These are phyloP conservation scores for Gaeumannomyces tritici DNA, from an alignment of 2,329 filamentous ascomycete genomes.

Conservation along the genomic window DNA sequence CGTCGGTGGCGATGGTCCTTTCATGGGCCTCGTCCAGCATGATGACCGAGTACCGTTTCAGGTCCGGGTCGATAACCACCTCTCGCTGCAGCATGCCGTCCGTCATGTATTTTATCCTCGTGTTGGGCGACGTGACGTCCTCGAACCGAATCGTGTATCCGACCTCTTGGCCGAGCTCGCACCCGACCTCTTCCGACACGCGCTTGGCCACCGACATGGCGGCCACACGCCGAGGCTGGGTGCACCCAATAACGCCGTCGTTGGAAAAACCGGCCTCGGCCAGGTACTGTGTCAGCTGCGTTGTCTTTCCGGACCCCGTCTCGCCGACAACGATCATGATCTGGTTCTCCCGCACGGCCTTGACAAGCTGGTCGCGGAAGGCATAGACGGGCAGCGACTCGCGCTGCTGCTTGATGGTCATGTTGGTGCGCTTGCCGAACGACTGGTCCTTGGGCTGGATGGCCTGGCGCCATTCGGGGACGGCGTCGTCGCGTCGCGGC, in stretches of 20 bases:
- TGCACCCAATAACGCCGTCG: constrained; percentile 85
- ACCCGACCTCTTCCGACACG: constrained; percentile 92
- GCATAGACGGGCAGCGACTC: constrained; percentile 82
- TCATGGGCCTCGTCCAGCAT: constrained; percentile 99
- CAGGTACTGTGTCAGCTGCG: constrained; percentile 89
- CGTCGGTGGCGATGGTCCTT: constrained; percentile 89
- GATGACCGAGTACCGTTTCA: constrained; percentile 87
- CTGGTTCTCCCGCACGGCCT: constrained; percentile 81
- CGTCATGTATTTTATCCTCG: constrained; percentile 99
- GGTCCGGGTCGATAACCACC: constrained; percentile 81
- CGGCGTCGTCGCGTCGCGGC: constrained; percentile 51
- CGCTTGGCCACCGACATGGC: constrained; percentile 97
- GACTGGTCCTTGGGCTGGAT: constrained; percentile 71
- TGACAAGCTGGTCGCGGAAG: constrained; percentile 78
- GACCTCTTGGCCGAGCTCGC: constrained; percentile 80
- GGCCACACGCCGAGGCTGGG: constrained; percentile 91
- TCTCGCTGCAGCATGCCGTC: constrained; percentile 97
- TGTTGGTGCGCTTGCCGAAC: constrained; percentile 74
- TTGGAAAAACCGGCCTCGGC: constrained; percentile 87
- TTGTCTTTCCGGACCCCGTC: constrained; percentile 95
- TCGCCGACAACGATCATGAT: constrained; percentile 94
- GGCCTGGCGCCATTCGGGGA: constrained; percentile 89
- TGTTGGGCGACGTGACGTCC: constrained; percentile 78
- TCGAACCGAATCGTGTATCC: constrained; percentile 98
- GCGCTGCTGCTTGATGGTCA: constrained; percentile 92